Percentiles rank a stretch among this genome's conserved stretches.
Evolutionary conservation across 164 flowering plant species (phyloP).

Genomic region (Dillenia suffruticosa): DNA sequence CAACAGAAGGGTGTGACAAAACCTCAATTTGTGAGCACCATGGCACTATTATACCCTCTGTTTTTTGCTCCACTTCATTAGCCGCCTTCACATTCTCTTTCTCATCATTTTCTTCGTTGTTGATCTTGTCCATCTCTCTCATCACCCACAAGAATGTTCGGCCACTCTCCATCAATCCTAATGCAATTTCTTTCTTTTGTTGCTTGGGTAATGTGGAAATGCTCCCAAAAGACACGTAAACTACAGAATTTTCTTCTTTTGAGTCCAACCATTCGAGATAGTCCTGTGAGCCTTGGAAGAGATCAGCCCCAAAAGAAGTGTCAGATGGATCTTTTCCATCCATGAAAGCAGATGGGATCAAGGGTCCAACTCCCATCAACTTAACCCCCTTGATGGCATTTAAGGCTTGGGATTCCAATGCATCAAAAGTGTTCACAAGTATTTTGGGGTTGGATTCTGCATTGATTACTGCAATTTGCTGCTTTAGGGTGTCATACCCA

Average conservation of each 20-base stretch:
- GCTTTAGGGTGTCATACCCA: background rate
- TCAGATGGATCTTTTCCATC: conserved; percentile 14
- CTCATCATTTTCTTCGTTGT: conserved; percentile 1
- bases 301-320: conserved; percentile 2
- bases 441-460: conserved; percentile 23
- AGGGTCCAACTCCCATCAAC: conserved; percentile 47
- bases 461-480: conserved; percentile 25
- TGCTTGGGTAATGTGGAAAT: background rate
- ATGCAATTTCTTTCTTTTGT: conserved; percentile 21
- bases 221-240: conserved; percentile 14
- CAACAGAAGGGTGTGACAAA: conserved; percentile 37
- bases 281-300: conserved; percentile 1
- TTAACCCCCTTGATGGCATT: conserved; percentile 16
- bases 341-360: conserved; percentile 41
- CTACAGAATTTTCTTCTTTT: conserved; percentile 2
- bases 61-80: conserved; percentile 1
- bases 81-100: conserved; percentile 4
- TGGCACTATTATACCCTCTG: conserved; percentile 32
- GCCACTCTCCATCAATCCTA: conserved; percentile 8
- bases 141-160: conserved; percentile 31
- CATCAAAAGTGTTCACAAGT: conserved; percentile 50
- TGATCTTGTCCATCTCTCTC: background rate
- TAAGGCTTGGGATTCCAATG: conserved; percentile 40
- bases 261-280: conserved; percentile 9
- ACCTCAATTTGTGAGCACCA: conserved; percentile 66